Percentiles rank a stretch among this genome's conserved stretches.
phyloP scores from a whole-genome alignment of 495 filamentous ascomycete species.

The Penicillium waksmanii region DNA sequence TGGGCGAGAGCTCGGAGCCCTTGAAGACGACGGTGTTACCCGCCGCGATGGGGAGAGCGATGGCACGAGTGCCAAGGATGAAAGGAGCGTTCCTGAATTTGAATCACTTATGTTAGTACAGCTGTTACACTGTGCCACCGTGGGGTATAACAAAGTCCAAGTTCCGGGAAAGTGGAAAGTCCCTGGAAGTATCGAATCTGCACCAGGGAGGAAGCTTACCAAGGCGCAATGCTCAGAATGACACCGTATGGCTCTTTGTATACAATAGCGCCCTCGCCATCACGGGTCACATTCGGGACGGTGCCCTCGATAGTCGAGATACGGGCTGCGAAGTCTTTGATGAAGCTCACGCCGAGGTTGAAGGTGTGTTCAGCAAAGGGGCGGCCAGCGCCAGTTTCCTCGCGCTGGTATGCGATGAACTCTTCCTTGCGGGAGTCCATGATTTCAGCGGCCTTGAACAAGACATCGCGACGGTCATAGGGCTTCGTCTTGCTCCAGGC shows the following conservation, averaged over 20 bases:
- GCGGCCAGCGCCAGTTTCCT: constrained; percentile 67
- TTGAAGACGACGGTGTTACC: constrained; percentile 82
- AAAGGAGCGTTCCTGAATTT: constrained; percentile 64
- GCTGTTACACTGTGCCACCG: neutral
- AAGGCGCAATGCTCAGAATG: constrained; percentile 80
- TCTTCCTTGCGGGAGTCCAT: constrained; percentile 67
- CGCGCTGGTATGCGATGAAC: constrained; percentile 60
- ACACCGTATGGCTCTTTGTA: constrained; percentile 82
- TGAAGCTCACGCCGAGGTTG: constrained; percentile 56
- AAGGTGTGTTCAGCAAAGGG: constrained; percentile 67
- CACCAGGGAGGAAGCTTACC: constrained; percentile 52
- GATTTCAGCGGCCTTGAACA: constrained; percentile 71
- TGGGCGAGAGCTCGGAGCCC: constrained; percentile 75
- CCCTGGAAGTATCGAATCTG: neutral
- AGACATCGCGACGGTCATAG: constrained; percentile 66
- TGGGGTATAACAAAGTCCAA: too few species aligned
- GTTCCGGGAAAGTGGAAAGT: too few species aligned
- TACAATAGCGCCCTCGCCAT: constrained; percentile 69
- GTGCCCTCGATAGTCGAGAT: constrained; percentile 62
- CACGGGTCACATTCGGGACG: constrained; percentile 58
- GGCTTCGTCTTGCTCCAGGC: constrained; percentile 70
- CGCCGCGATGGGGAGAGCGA: constrained; percentile 76
- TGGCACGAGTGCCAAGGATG: constrained; percentile 64
- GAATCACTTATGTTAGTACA: constrained; percentile 8
- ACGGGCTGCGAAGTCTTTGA: constrained; percentile 73